Evolutionary conservation across 2,329 filamentous ascomycete species (phyloP).

Genomic region (Fusarium succisae): DNA sequence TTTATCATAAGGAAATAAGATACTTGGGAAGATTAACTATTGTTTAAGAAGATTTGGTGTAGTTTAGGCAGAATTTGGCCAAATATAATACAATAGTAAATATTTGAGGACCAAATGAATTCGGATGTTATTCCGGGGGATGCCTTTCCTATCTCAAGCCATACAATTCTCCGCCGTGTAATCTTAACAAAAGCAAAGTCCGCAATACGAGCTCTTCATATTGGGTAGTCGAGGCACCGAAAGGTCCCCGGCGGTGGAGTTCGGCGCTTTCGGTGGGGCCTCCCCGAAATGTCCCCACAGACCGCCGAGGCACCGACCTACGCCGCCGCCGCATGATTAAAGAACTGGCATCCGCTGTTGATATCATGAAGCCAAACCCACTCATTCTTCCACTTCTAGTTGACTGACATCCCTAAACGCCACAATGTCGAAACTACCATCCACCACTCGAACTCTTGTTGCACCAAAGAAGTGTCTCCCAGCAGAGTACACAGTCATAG

Average conservation of each 20-base stretch:
- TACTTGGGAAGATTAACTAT: neutral
- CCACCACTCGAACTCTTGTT: conserved; percentile 56
- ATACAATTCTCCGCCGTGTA: too few relatives aligned
- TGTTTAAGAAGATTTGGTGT: too few relatives aligned
- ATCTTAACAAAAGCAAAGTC: neutral
- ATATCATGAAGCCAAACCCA: neutral
- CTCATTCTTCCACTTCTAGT: neutral
- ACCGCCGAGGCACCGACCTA: conserved; percentile 33
- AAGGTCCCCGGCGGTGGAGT: conserved; percentile 29
- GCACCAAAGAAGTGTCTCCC: conserved; percentile 53
- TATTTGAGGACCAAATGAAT: neutral
- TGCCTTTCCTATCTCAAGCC: too few relatives aligned
- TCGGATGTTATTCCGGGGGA: neutral
- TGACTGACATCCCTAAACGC: accelerated
- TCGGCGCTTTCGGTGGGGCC: conserved; percentile 41
- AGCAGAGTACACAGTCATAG: conserved; percentile 50
- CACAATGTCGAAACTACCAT: conserved; percentile 45
- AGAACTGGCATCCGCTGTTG: neutral
- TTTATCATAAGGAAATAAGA: accelerated
- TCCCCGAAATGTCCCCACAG: conserved; percentile 11
- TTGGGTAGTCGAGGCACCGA: neutral
- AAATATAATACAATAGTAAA: too few relatives aligned
- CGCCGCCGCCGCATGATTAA: conserved; percentile 30
- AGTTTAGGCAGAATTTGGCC: too few relatives aligned
- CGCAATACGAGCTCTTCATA: neutral